A percentile compares a stretch with the other conserved stretches of the same genome.
phyloP scores from a whole-genome alignment of 2,329 filamentous ascomycete genomes.

The Fusarium chlamydosporum region DNA sequence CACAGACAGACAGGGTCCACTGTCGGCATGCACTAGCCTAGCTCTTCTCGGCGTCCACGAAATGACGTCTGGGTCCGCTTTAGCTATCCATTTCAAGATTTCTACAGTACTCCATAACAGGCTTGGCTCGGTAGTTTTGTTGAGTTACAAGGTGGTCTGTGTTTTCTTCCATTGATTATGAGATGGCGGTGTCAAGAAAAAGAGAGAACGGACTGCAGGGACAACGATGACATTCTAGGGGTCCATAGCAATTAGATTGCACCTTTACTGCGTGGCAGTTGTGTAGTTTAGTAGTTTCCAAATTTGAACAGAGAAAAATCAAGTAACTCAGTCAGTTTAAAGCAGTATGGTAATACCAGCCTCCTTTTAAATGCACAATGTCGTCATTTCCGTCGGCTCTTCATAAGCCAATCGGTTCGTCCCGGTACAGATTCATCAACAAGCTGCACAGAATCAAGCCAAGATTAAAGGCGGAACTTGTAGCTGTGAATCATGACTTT shows the following conservation, averaged over 20 bases:
- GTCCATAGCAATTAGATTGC: no score
- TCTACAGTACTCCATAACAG: slow-evolving; percentile 4
- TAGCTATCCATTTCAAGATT: slow-evolving; percentile 2
- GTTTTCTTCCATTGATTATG: not conserved
- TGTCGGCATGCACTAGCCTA: slow-evolving; percentile 9
- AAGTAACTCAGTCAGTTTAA: no score
- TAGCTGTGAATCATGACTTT: not conserved
- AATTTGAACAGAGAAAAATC: no score
- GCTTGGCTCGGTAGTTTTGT: slow-evolving; percentile 23
- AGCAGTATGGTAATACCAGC: no score
- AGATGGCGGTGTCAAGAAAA: not conserved
- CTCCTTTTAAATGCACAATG: not conserved
- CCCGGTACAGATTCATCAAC: not conserved
- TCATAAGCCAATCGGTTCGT: not conserved
- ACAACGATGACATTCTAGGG: not conserved
- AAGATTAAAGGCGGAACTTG: not conserved
- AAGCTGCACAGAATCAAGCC: not conserved
- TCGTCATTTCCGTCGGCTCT: not conserved
- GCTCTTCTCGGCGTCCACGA: slow-evolving; percentile 17
- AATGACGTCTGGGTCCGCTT: slow-evolving; percentile 18
- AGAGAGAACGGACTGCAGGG: not conserved
- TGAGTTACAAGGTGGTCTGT: slow-evolving; percentile 11
- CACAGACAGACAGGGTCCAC: slow-evolving; percentile 2
- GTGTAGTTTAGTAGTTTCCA: no score
- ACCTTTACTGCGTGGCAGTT: no score